Percentiles rank a stretch among this genome's conserved stretches.
phyloP scores from a whole-genome alignment of 2,329 filamentous ascomycete species.

The Fusarium annulatum region DNA sequence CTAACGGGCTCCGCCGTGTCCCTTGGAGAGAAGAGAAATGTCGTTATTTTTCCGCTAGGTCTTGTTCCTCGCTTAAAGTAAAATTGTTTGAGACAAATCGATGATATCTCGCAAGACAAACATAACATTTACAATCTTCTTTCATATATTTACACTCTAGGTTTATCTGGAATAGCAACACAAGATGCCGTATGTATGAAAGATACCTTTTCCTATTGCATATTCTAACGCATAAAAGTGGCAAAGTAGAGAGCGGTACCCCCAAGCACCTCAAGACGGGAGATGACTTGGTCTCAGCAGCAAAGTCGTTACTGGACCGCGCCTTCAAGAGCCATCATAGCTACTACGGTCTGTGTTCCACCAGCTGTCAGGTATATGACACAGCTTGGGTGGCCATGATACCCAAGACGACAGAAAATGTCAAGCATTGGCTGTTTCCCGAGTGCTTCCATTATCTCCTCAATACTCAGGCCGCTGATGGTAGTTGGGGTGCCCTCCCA shows the following conservation, averaged over 20 bases:
- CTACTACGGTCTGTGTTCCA: not conserved
- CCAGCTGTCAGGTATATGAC: not conserved
- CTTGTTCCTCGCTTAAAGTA: too few species aligned
- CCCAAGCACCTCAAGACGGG: fast-evolving
- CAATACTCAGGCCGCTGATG: not conserved
- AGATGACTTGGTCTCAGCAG: not conserved
- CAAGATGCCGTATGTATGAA: not conserved
- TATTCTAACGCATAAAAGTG: fast-evolving
- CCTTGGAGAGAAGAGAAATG: too few species aligned
- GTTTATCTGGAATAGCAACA: fast-evolving
- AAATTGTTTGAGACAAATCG: too few species aligned
- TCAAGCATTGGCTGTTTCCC: not conserved
- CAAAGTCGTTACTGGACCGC: not conserved
- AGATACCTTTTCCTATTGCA: fast-evolving
- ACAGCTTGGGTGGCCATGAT: slow-evolving; percentile 11
- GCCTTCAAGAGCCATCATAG: not conserved
- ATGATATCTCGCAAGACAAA: too few species aligned
- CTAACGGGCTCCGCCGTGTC: too few species aligned
- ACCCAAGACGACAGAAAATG: not conserved
- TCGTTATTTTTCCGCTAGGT: too few species aligned
- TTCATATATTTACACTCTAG: too few species aligned
- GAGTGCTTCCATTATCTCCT: not conserved
- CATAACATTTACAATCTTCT: too few species aligned
- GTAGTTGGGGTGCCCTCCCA: not conserved
- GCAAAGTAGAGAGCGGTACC: fast-evolving